Conservation (phyloP, 2,329 filamentous ascomycete species). For the Apiospora marii region DNA sequence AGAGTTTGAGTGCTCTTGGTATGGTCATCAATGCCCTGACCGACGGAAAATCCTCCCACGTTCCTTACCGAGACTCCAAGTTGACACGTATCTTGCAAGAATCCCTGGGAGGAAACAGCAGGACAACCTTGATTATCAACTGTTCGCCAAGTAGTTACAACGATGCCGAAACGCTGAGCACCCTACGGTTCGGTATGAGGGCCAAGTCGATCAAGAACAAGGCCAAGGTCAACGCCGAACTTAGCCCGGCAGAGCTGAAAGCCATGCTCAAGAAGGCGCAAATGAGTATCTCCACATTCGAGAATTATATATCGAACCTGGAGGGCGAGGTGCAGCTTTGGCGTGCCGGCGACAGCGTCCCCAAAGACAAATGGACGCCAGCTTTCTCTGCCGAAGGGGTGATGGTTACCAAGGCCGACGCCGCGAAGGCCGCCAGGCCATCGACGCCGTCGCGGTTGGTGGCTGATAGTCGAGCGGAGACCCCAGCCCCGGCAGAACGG, state of each 20-base stretch:
- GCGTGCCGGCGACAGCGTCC: slow-evolving; percentile 87
- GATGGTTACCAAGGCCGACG: slow-evolving; percentile 48
- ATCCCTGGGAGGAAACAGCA: slow-evolving; percentile 94
- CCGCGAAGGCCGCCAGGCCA: slow-evolving; percentile 56
- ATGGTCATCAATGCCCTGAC: slow-evolving; percentile 99
- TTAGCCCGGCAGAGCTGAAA: slow-evolving; percentile 96
- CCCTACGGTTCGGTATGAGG: slow-evolving; percentile 91
- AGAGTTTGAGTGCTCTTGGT: slow-evolving; percentile 95
- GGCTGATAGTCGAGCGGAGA: slow-evolving; percentile 68
- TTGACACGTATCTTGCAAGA: slow-evolving; percentile 97
- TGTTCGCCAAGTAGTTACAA: slow-evolving; percentile 99
- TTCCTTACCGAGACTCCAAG: slow-evolving; percentile 98
- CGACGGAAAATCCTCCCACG: slow-evolving; percentile 94
- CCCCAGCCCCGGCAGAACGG: slow-evolving; percentile 76
- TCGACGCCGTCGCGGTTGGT: slow-evolving; percentile 61
- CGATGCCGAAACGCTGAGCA: slow-evolving; percentile 91
- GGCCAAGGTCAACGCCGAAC: slow-evolving; percentile 98
- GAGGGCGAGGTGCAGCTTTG: slow-evolving; percentile 87
- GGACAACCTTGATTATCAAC: slow-evolving; percentile 98
- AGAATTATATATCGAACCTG: slow-evolving; percentile 82
- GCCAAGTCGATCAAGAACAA: slow-evolving; percentile 99
- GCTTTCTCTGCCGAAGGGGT: slow-evolving; percentile 65
- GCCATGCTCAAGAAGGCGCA: slow-evolving; percentile 91
- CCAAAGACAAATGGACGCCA: slow-evolving; percentile 86
- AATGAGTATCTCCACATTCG: slow-evolving; percentile 86